A percentile compares a stretch with the other conserved stretches of the same genome.
phyloP scores from a whole-genome alignment of 768 basidiomycete genomes.

The Pleurotus djamor region DNA sequence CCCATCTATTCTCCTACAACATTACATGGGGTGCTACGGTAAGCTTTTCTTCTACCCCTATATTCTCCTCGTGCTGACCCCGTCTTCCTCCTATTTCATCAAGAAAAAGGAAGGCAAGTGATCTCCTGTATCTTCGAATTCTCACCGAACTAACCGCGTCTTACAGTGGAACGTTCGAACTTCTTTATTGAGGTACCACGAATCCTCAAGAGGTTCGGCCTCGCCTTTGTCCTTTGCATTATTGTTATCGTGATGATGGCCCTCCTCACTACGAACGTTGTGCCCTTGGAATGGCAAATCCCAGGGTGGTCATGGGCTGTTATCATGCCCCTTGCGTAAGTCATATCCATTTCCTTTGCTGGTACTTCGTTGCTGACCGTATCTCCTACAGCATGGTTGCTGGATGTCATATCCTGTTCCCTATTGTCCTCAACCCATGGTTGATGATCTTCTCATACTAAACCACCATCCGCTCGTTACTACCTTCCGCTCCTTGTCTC shows the following conservation, averaged over 20 bases:
- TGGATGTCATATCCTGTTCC: conserved; percentile 70
- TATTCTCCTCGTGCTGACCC: background rate
- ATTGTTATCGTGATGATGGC: conserved; percentile 50
- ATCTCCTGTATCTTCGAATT: background rate
- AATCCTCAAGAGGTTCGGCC: conserved; percentile 78
- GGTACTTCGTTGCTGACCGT: background rate
- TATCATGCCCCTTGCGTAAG: conserved; percentile 70
- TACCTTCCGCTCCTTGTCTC: background rate
- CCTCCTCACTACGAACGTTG: conserved; percentile 48
- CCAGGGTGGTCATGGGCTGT: conserved; percentile 68
- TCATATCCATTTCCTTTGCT: conserved; percentile 14
- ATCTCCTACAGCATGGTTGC: conserved; percentile 47
- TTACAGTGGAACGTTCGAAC: conserved; percentile 86
- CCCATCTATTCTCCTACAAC: conserved; percentile 75
- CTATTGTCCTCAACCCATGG: conserved; percentile 87
- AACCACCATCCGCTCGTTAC: conserved; percentile 7
- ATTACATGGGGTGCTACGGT: conserved; percentile 78
- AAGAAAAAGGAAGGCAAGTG: conserved; percentile 8
- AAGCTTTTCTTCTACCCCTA: conserved; percentile 36
- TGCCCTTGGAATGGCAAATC: conserved; percentile 68
- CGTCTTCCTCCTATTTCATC: background rate
- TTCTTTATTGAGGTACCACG: conserved; percentile 90
- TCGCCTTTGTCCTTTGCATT: conserved; percentile 56
- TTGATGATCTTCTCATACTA: conserved; percentile 79
- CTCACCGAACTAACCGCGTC: background rate